Evolutionary conservation across 805 yeast genomes (phyloP).

Genomic region (Sugiyamaella boreocaroliniensis): DNA sequence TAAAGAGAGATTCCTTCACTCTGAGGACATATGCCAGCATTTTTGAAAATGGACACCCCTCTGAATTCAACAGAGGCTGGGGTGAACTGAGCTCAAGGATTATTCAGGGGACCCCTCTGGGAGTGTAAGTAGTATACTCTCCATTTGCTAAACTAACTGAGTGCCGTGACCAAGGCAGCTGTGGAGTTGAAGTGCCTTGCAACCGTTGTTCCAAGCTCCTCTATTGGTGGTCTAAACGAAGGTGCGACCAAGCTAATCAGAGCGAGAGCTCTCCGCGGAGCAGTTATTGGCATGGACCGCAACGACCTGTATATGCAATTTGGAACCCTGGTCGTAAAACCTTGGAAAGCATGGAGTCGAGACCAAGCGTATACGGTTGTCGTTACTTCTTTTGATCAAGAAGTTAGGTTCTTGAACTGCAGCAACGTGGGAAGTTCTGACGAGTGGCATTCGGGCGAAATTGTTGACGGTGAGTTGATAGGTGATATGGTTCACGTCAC

Average conservation of each 20-base stretch:
- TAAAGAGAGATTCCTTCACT: slow-evolving; percentile 56
- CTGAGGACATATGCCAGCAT: slow-evolving; percentile 69
- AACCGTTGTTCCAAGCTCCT: slow-evolving; percentile 32
- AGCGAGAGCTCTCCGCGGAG: neutral
- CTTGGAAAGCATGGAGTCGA: neutral
- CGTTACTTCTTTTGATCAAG: neutral
- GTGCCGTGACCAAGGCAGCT: neutral
- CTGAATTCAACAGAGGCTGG: slow-evolving; percentile 66
- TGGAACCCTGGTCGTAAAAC: neutral
- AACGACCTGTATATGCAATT: neutral
- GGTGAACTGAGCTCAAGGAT: slow-evolving; percentile 78
- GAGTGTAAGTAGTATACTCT: slow-evolving; percentile 5
- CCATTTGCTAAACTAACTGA: neutral
- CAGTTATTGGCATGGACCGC: neutral
- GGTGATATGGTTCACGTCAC: slow-evolving; percentile 64
- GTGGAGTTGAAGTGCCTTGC: neutral
- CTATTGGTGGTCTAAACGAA: slow-evolving; percentile 47
- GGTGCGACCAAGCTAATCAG: neutral
- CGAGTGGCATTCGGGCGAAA: slow-evolving; percentile 68
- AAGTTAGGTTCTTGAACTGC: too few species aligned
- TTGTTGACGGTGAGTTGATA: slow-evolving; percentile 60
- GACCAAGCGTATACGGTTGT: neutral
- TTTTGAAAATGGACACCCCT: slow-evolving; percentile 39
- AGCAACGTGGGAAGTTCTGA: slow-evolving; percentile 43
- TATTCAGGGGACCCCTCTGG: slow-evolving; percentile 50